Conservation (phyloP, 441 rosid species). For the Arabidopsis hybrid region DNA sequence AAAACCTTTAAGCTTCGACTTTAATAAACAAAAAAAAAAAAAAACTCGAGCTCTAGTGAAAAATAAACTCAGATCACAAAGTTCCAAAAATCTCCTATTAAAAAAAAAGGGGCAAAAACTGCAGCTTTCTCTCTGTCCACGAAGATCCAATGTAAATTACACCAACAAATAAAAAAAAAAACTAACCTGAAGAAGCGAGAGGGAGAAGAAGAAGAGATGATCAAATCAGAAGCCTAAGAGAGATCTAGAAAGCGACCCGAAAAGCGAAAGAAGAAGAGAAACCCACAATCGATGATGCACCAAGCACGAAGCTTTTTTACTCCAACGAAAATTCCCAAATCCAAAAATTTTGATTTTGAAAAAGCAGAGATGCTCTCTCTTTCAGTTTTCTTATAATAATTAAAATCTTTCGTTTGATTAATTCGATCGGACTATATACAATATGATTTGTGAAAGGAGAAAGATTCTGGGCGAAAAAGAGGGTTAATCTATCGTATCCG, state of each 20-base stretch:
- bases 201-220: slow-evolving; percentile 31
- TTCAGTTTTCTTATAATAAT: slow-evolving; percentile 10
- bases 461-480: slow-evolving; percentile 38
- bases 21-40: neutral
- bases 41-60: neutral
- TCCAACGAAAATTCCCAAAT: slow-evolving; percentile 37
- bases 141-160: slow-evolving; percentile 1
- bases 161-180: neutral
- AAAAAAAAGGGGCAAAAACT: neutral
- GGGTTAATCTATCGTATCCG: slow-evolving; percentile 31
- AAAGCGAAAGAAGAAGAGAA: neutral
- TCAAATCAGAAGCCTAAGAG: slow-evolving; percentile 9
- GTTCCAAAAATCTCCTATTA: slow-evolving; percentile 34
- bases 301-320: slow-evolving; percentile 31
- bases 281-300: slow-evolving; percentile 23
- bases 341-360: slow-evolving; percentile 3
- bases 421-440: slow-evolving; percentile 17
- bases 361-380: slow-evolving; percentile 26
- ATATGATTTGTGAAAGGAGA: slow-evolving; percentile 13
- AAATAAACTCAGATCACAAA: slow-evolving; percentile 21
- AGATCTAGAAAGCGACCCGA: slow-evolving; percentile 30
- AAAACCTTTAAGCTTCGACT: slow-evolving; percentile 16
- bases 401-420: slow-evolving; percentile 24
- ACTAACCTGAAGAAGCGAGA: slow-evolving; percentile 29
- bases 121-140: neutral